phyloP scores from a whole-genome alignment of 1,284 basidiomycete genomes.

The Puccinia polysora region DNA sequence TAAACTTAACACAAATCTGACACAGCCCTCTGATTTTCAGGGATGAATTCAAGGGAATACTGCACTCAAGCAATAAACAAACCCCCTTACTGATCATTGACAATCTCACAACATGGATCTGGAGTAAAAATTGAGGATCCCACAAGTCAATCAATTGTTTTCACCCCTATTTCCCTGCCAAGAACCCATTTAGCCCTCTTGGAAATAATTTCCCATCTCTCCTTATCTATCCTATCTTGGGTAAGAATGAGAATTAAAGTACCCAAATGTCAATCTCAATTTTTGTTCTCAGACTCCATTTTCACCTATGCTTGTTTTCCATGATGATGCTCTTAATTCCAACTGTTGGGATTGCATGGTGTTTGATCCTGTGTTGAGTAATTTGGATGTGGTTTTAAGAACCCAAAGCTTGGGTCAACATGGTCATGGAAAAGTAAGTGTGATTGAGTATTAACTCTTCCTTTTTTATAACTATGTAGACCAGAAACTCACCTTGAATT shows the following conservation, averaged over 20 bases:
- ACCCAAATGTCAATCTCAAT: not conserved
- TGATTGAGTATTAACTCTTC: too few species aligned
- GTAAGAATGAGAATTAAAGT: not conserved
- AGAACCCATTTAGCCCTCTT: not conserved
- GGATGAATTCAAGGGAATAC: too few species aligned
- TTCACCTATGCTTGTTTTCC: not conserved
- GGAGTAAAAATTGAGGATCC: not conserved
- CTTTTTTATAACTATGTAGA: too few species aligned
- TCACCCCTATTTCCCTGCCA: not conserved
- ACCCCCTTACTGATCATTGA: conserved; percentile 16
- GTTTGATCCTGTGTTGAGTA: not conserved
- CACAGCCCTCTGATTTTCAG: too few species aligned
- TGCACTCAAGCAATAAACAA: too few species aligned
- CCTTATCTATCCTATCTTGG: too few species aligned
- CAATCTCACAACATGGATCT: conserved; percentile 7
- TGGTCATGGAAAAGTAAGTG: conserved; percentile 9
- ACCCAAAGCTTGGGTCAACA: not conserved
- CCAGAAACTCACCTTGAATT: too few species aligned
- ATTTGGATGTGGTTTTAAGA: conserved; percentile 2
- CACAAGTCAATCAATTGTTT: not conserved
- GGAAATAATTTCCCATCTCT: too few species aligned
- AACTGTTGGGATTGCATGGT: not conserved
- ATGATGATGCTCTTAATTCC: not conserved
- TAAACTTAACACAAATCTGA: too few species aligned
- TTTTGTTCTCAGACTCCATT: not conserved